These are phyloP conservation scores for Amoebophrya sp. DNA, from an alignment of 169 alveolate genomes.

Conservation along the genomic window DNA sequence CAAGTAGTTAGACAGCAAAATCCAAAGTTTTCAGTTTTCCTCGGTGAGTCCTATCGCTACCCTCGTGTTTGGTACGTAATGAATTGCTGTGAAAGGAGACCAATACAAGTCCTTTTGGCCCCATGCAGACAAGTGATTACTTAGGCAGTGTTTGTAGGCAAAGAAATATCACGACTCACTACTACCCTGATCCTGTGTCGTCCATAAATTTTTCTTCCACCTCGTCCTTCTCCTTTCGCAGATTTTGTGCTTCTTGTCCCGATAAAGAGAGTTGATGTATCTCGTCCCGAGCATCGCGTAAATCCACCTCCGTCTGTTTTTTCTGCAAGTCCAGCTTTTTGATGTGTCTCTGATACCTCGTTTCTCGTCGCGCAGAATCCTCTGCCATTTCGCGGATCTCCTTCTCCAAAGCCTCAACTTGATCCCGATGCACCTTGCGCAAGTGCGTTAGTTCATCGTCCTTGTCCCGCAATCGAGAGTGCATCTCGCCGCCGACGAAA, in stretches of 20 bases:
- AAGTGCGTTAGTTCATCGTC: background rate
- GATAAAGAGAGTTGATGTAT: too few species aligned
- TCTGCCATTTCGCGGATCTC: background rate
- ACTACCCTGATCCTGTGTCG: too few species aligned
- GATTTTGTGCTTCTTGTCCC: background rate
- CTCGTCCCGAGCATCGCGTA: background rate
- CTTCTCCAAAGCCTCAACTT: background rate
- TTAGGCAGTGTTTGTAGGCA: too few species aligned
- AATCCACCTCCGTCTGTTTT: background rate
- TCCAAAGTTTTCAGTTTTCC: too few species aligned
- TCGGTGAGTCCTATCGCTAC: too few species aligned
- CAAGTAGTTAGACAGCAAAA: too few species aligned
- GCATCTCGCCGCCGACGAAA: background rate
- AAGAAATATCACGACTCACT: too few species aligned
- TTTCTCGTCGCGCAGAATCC: background rate
- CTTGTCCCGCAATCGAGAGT: background rate
- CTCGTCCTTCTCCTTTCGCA: background rate
- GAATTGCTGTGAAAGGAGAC: too few species aligned
- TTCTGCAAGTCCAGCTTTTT: background rate
- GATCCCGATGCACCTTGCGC: background rate
- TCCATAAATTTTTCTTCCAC: background rate
- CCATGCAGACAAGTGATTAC: too few species aligned
- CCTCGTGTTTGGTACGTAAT: too few species aligned
- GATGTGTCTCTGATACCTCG: background rate
- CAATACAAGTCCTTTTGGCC: too few species aligned